These are phyloP conservation scores for Diatrype stigma DNA, from an alignment of 2,329 filamentous ascomycete species.

Conservation along the genomic window DNA sequence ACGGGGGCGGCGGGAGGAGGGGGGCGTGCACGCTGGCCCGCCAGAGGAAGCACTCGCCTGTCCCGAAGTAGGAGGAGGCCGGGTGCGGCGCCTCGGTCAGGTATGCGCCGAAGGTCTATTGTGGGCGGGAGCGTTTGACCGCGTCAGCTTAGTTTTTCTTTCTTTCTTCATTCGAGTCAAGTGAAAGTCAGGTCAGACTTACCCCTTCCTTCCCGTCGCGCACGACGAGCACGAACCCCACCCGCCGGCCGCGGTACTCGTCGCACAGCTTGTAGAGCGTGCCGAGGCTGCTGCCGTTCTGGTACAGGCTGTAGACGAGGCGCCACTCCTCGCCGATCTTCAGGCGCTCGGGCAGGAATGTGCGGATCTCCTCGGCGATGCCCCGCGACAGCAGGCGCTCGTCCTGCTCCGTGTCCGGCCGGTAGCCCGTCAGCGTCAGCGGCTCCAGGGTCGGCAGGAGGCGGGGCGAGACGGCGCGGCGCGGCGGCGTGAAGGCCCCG, in stretches of 20 bases:
- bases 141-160: neutral
- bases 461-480: slow-evolving; percentile 70
- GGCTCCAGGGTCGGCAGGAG: slow-evolving; percentile 86
- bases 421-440: slow-evolving; percentile 65
- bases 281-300: slow-evolving; percentile 81
- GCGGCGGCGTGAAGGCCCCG: slow-evolving; percentile 56
- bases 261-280: slow-evolving; percentile 82
- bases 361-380: slow-evolving; percentile 87
- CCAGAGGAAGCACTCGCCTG: slow-evolving; percentile 94
- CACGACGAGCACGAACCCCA: slow-evolving; percentile 87
- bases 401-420: slow-evolving; percentile 51
- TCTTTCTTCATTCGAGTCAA: neutral
- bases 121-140: neutral
- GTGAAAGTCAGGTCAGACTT: slow-evolving; percentile 36
- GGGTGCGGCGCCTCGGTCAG: slow-evolving; percentile 85
- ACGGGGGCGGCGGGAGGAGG: slow-evolving; percentile 69
- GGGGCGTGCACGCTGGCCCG: slow-evolving; percentile 64
- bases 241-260: slow-evolving; percentile 61
- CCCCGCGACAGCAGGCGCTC: slow-evolving; percentile 65
- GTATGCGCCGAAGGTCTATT: slow-evolving; percentile 83
- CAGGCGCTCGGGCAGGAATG: slow-evolving; percentile 80
- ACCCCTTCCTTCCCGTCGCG: slow-evolving; percentile 72
- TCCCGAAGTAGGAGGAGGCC: slow-evolving; percentile 83
- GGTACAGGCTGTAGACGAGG: slow-evolving; percentile 83
- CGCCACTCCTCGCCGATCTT: slow-evolving; percentile 86